Base-by-base conservation (phyloP, 2,329 filamentous ascomycete genomes). In the Xylaria sp. region DNA sequence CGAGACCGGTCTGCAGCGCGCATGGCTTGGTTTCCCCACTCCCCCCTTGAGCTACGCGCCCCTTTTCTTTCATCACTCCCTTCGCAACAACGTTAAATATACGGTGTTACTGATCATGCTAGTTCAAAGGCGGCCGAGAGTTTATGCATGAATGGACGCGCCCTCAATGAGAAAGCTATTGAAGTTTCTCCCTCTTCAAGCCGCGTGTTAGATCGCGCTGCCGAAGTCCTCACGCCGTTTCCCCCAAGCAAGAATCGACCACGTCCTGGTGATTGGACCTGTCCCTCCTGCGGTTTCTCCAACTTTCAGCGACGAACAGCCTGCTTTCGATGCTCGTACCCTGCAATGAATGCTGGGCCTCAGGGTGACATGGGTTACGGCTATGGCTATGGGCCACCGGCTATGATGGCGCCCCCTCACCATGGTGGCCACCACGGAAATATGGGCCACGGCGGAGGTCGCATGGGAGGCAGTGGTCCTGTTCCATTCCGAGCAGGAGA, bases 271-370 rank as follows among this genome's bases (percentile, higher is more conserved):
- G 96, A 99, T 81, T 99, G 96, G 96, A 98, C 95, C 67, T 99
- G 96, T 84, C 96, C 96, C 51, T 97, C 94, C 59, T 99, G 96
- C 77, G 96, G 96, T 68, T 99, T 99, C 84, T 97, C 94, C 76
- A 99, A 99, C 86, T 99, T 99, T 85, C 96, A 99, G 82, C 93
- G 96, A 75, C 93, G 96, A 74, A 98, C 96, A 20, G 96, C 95
- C 59, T 99, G 96, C 82, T 99, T 99, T 91, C 92, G 96, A 74
- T 99, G 96, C 85, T 97, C 94, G 0, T 99, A 96, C 89, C 95
- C 96, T n/a, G 95, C 96, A 29, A 93, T 96, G 80, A 91, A 91
- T 69, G 89, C 91, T 39, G 91, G 89, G 17, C 92, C 91, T 39
- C 88, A 87, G 45, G 86, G 91, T 79, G 76, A 77, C 10, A 74